phyloP scores from a whole-genome alignment of 345 rosid genomes.

The Hirschfeldia incana region DNA sequence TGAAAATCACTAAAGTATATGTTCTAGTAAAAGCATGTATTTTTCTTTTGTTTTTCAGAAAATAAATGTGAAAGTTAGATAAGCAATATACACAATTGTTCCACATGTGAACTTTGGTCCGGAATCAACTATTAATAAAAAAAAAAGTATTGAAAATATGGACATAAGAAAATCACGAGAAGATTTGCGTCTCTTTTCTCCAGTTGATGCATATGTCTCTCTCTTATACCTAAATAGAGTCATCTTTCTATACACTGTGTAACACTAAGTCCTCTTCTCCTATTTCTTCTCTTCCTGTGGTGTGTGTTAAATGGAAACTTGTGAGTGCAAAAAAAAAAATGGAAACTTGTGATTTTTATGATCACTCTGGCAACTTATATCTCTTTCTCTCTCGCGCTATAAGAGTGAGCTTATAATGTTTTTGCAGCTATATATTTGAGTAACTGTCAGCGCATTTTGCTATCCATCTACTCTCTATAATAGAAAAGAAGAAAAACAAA shows the following conservation, averaged over 20 bases:
- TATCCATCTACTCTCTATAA: conserved; percentile 25
- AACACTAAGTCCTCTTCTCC: conserved; percentile 27
- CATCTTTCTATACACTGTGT: conserved; percentile 39
- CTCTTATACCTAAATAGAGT: conserved; percentile 7
- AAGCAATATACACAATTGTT: not conserved
- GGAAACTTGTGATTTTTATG: conserved; percentile 44
- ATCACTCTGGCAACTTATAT: conserved; percentile 22
- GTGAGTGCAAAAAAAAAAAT: conserved; percentile 30
- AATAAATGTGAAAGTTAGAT: not conserved
- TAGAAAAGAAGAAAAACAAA: conserved; percentile 9
- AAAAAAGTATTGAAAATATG: not conserved
- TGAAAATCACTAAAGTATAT: not conserved
- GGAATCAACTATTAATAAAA: conserved; percentile 12
- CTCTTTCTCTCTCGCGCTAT: conserved; percentile 36
- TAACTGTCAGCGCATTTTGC: conserved; percentile 14
- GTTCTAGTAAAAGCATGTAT: not conserved
- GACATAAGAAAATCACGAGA: not conserved
- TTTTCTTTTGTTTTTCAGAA: not conserved
- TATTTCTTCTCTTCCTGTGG: conserved; percentile 15
- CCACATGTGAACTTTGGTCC: conserved; percentile 14
- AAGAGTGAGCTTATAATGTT: not conserved
- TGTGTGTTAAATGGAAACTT: conserved; percentile 31
- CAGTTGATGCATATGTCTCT: conserved; percentile 23
- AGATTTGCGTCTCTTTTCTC: conserved; percentile 1
- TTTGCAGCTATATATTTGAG: conserved; percentile 19